phyloP scores from a whole-genome alignment of 1,284 basidiomycete genomes.

The Trichosporon asahii region DNA sequence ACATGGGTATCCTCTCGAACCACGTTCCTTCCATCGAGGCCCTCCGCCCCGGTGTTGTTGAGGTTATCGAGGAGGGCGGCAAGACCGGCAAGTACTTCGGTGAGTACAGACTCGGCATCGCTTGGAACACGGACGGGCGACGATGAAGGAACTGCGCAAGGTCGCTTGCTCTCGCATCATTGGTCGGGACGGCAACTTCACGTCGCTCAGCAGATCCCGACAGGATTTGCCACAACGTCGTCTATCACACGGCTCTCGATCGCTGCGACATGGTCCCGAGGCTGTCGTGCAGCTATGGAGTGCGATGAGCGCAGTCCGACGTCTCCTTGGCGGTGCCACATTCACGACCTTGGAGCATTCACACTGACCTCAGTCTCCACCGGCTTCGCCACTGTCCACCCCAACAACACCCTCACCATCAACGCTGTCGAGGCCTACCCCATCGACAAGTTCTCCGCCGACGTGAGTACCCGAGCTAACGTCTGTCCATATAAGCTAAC shows the following conservation, averaged over 20 bases:
- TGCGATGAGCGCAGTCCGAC: no score
- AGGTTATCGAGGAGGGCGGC: conserved; percentile 78
- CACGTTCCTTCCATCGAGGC: conserved; percentile 93
- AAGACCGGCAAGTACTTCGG: conserved; percentile 88
- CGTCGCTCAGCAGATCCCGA: no score
- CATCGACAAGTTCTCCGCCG: conserved; percentile 66
- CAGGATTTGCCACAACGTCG: no score
- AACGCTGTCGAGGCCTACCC: conserved; percentile 96
- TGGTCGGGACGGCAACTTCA: no score
- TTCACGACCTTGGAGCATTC: no score
- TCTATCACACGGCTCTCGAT: no score
- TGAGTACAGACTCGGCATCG: conserved; percentile 54
- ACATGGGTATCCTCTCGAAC: conserved; percentile 97
- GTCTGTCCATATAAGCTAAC: background rate
- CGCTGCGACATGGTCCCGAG: no score
- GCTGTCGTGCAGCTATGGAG: no score
- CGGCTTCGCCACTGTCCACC: conserved; percentile 96
- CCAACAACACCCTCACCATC: conserved; percentile 93
- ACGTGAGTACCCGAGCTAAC: conserved; percentile 31
- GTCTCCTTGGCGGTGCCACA: background rate
- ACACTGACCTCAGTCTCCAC: conserved; percentile 75
- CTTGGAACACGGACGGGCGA: background rate
- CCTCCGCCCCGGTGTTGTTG: conserved; percentile 84
- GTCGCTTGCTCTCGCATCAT: no score
- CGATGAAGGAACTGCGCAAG: no score